Base-by-base conservation (phyloP, 768 basidiomycete species). In the Leccinellum albellum region DNA sequence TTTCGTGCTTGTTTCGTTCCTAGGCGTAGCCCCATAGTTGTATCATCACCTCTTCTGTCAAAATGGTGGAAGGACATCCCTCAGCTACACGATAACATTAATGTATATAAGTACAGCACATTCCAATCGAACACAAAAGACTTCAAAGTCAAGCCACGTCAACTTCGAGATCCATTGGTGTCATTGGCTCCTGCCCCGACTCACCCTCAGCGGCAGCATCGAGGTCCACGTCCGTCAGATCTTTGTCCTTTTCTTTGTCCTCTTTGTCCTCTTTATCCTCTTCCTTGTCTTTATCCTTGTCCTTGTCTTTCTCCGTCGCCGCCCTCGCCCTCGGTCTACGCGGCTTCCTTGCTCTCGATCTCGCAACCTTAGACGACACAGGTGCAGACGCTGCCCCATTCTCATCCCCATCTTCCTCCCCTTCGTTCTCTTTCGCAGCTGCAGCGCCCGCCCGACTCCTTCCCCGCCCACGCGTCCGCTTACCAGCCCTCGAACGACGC, bases 1-100 rank as follows among this genome's bases (percentile, higher is more conserved):
- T 68, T 91, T 89, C 63, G 81, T 85, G 69, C 73, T 91, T 28
- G 86, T 87, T 3, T 79, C 82, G 2, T 64, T 64, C 14, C 37
- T 80, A 3, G 81, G 80, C 26, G 51, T 61, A 2, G 48, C 53
- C 5, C 51, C 58, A 44, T 65, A 67, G 29, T 29, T 52, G 44
- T 57, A 21, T 33, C 31, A 42, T 37, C 13, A 3, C 9, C 14
- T 20, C 24, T 12, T 20, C 10, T 1, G 29, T 23, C 12, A 20
- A 20, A 40, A 15, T 8, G 13, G 23, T 8, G 26, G 23, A 15
- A 20, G 28, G 31, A 49, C 31, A 12, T 49, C 52, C 33, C 32
- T 55, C 24, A 40, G 17, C 12, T 53, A 58, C 51, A 58, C 23
- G 23, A 24, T 17, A 53, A 51, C 32, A 50, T 50, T 13, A 17